Conservation (phyloP, 2,329 filamentous ascomycete species). For the Botrytis galanthina region DNA sequence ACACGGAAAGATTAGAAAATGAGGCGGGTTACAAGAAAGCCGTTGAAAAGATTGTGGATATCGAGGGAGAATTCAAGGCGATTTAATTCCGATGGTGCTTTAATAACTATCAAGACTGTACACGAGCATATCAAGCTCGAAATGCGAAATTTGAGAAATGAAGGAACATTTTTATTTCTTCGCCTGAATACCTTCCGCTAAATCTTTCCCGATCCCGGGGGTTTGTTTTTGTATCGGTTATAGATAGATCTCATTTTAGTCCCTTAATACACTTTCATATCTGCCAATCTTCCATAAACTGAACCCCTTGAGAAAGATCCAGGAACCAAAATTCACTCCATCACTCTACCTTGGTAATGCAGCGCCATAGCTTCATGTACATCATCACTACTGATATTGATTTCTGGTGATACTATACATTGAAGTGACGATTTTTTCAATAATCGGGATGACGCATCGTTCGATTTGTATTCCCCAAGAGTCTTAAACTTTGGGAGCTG, state of each 20-base stretch:
- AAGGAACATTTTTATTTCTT: background rate
- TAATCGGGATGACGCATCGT: background rate
- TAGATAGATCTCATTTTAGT: background rate
- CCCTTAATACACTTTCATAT: background rate
- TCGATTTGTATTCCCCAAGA: background rate
- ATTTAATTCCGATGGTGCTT: background rate
- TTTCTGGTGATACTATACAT: background rate
- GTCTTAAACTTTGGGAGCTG: background rate
- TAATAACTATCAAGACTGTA: background rate
- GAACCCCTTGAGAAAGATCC: background rate
- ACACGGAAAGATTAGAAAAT: conserved; percentile 45
- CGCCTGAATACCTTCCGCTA: background rate
- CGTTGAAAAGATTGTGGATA: conserved; percentile 45
- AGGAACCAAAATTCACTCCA: background rate
- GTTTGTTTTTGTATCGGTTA: background rate
- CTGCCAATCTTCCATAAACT: background rate
- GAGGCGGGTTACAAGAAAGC: conserved; percentile 46
- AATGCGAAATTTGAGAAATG: background rate
- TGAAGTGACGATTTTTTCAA: background rate
- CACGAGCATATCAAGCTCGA: background rate
- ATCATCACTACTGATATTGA: background rate
- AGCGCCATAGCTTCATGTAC: background rate
- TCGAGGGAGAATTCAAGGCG: conserved; percentile 9
- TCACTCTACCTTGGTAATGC: background rate
- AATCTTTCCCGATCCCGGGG: too few relatives aligned